Conservation (phyloP, 192 early-diverging fungal species). For the Coemansia sp. region DNA sequence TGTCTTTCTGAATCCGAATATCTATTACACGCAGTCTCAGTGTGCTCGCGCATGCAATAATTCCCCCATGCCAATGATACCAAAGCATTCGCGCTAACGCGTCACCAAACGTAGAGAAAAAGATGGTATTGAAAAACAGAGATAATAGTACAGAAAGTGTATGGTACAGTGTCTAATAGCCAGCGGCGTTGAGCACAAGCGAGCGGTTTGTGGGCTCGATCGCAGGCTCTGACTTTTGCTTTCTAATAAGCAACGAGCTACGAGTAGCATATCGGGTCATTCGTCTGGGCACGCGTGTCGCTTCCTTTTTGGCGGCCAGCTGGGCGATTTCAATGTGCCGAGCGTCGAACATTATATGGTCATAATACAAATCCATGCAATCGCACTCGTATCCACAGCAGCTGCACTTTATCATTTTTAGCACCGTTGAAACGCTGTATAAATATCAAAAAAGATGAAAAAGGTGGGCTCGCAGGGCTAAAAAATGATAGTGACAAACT, state of each 20-base stretch:
- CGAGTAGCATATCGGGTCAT: conserved; percentile 13
- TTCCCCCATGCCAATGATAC: not conserved
- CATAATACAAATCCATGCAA: conserved; percentile 52
- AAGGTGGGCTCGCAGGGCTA: too few relatives aligned
- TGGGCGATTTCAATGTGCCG: conserved; percentile 37
- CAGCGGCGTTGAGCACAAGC: conserved; percentile 7
- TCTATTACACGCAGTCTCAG: too few relatives aligned
- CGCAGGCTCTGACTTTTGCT: conserved; percentile 11
- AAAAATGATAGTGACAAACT: too few relatives aligned
- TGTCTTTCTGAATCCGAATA: not conserved
- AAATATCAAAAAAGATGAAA: too few relatives aligned
- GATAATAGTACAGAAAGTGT: not conserved
- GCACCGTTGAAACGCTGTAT: not conserved
- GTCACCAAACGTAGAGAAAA: too few relatives aligned
- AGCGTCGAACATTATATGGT: conserved; percentile 53
- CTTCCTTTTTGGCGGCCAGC: conserved; percentile 14
- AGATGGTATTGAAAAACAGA: conserved; percentile 10
- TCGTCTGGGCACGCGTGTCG: conserved; percentile 1
- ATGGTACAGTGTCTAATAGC: not conserved
- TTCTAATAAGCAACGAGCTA: conserved; percentile 23
- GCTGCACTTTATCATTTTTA: conserved; percentile 39
- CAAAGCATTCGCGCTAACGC: too few relatives aligned
- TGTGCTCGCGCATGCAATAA: not conserved
- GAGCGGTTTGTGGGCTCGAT: conserved; percentile 15
- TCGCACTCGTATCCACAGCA: conserved; percentile 52